Percentiles rank a stretch among this genome's conserved stretches.
Conservation (phyloP, 768 basidiomycete genomes). For the Agaricus sinodeliciosus region DNA sequence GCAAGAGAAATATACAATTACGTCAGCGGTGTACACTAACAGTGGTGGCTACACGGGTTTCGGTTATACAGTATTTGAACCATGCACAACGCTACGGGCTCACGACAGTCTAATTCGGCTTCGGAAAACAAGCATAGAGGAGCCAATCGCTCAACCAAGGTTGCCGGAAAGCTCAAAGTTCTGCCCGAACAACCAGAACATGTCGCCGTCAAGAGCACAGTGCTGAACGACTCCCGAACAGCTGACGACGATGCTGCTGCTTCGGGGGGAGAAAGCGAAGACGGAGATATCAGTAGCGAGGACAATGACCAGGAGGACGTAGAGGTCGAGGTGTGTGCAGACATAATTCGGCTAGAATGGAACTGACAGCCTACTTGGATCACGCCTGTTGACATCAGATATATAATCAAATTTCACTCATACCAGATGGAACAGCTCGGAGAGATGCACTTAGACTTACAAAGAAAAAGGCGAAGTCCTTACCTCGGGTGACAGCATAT, state of each 20-base stretch:
- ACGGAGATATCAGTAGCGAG: conserved; percentile 59
- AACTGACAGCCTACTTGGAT: background rate
- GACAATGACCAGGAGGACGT: conserved; percentile 46
- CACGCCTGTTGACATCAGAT: conserved; percentile 38
- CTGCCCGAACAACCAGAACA: conserved; percentile 78
- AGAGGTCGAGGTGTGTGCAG: conserved; percentile 50
- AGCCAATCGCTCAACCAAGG: conserved; percentile 74
- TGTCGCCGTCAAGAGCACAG: conserved; percentile 25
- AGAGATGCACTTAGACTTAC: conserved; percentile 86
- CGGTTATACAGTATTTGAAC: background rate
- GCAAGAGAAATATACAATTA: background rate
- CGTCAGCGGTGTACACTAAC: background rate
- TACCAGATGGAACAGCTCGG: conserved; percentile 90
- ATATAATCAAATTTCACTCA: conserved; percentile 91
- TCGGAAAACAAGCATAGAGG: conserved; percentile 56
- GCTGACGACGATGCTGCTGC: conserved; percentile 14
- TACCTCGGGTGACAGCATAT: conserved; percentile 94
- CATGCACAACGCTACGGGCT: conserved; percentile 6
- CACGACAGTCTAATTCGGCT: conserved; percentile 1
- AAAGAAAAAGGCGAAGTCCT: conserved; percentile 88
- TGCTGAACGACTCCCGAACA: conserved; percentile 25
- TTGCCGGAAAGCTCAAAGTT: conserved; percentile 82
- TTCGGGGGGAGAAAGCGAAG: conserved; percentile 55
- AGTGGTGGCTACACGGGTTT: background rate
- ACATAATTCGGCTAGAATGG: background rate